phyloP scores from a whole-genome alignment of 495 filamentous ascomycete species.

The Cudoniella acicularis region DNA sequence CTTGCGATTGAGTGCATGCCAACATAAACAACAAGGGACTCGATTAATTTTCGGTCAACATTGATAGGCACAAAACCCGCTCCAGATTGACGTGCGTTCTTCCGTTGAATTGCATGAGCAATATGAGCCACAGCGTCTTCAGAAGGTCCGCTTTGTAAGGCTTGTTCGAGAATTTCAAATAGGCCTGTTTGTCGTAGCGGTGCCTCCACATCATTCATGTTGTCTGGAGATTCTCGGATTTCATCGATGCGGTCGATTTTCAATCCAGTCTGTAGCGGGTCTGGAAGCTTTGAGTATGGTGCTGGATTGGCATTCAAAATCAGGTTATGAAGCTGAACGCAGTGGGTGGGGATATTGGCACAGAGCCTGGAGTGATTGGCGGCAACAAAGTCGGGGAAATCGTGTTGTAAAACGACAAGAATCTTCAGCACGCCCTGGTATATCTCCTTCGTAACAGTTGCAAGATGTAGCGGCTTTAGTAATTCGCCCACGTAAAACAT shows the following conservation, averaged over 20 bases:
- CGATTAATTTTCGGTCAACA: slow-evolving; percentile 68
- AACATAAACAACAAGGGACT: slow-evolving; percentile 79
- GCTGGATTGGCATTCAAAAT: slow-evolving; percentile 81
- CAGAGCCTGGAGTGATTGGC: slow-evolving; percentile 83
- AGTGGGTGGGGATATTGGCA: slow-evolving; percentile 80
- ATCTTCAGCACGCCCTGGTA: slow-evolving; percentile 83
- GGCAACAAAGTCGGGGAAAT: slow-evolving; percentile 89
- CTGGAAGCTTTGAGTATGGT: slow-evolving; percentile 69
- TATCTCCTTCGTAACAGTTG: slow-evolving; percentile 69
- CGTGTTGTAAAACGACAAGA: slow-evolving; percentile 82
- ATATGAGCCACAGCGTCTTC: slow-evolving; percentile 70
- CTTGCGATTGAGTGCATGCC: slow-evolving; percentile 63
- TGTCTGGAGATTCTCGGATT: slow-evolving; percentile 60
- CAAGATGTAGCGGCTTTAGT: slow-evolving; percentile 68
- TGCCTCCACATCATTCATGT: slow-evolving; percentile 56
- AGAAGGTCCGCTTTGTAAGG: slow-evolving; percentile 55
- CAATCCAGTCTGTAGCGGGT: slow-evolving; percentile 74
- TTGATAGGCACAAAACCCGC: slow-evolving; percentile 60
- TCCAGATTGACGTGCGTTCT: slow-evolving; percentile 49
- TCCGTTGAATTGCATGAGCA: slow-evolving; percentile 58
- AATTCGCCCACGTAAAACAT: slow-evolving; percentile 74
- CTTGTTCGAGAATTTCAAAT: slow-evolving; percentile 62
- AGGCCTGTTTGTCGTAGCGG: slow-evolving; percentile 60
- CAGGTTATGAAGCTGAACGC: slow-evolving; percentile 84
- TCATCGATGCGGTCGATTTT: slow-evolving; percentile 81